Evolutionary conservation across 768 basidiomycete genomes (phyloP), one percentile per base, ranked within the genome.

Genomic region (Boletus sp.): DNA sequence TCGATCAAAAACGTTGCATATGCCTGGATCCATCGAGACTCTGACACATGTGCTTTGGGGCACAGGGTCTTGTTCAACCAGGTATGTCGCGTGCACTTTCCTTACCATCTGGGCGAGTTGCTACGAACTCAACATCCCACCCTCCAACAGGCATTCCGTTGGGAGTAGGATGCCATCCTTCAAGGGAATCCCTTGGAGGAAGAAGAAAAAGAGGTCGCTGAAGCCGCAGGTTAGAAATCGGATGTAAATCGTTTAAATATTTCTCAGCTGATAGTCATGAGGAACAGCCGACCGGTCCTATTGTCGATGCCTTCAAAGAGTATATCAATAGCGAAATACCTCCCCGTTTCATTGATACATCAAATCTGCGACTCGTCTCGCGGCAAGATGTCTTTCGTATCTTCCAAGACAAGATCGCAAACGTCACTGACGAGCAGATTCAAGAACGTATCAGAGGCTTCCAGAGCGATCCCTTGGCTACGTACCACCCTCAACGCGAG

Each of bases 281-380:
- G 8, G 13, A 37, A 17, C 21, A 57, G 48, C 39, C 37, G 1
- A 46, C 39, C 14, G 27, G 44, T 33, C 15, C 39, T 27, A 58
- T 58, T 15, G 25, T 8, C 7, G 49, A 47, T 7, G 45, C 29
- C 4, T 57, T 62, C 42, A 47, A 32, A 27, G 45, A 56, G 23
- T 62, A 57, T 38, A 54, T 60, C 21, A 29, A 50, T 40, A 60
- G 57, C 7, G 59, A 60, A 13, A 35, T 60, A 32, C 59, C 59
- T 1, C 9, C 47, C 35, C 54, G 50, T 1, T 39, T 61, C 21
- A 47, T 60, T 5, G 40, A 60, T 33, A 54, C 53, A 4, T 46
- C 50, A 30, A 37, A n/a, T 14, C 14, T 62, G 37, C 41, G 35
- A 19, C 45, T 61, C 37, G 38, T 60, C 15, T 15, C 48, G 13